A percentile compares a stretch with the other conserved stretches of the same genome.
Conservation (phyloP, 768 basidiomycete genomes). For the Lyophyllum decastes region DNA sequence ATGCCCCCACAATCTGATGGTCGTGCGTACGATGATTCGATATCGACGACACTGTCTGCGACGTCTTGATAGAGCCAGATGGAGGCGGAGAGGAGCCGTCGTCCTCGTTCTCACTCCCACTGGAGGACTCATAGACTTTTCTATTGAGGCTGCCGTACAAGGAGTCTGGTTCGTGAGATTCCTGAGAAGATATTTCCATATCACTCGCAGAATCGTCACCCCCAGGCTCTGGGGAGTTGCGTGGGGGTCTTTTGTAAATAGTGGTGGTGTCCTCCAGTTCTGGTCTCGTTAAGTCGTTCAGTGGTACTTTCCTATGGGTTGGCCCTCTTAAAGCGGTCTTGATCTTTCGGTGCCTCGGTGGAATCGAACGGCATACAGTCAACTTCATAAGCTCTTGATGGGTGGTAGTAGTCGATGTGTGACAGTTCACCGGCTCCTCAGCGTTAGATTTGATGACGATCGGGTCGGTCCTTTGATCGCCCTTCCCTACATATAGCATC, state of each 20-base stretch:
- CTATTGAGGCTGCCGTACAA: constrained; percentile 7
- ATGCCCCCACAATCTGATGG: background rate
- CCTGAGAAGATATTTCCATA: background rate
- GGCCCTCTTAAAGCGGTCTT: background rate
- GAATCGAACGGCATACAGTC: background rate
- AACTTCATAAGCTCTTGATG: background rate
- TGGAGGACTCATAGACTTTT: constrained; percentile 8
- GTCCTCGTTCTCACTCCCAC: background rate
- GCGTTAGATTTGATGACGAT: background rate
- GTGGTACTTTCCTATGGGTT: background rate
- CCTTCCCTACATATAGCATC: background rate
- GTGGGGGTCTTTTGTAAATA: no score
- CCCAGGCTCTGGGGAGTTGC: background rate
- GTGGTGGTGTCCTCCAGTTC: background rate
- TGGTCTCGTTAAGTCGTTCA: background rate
- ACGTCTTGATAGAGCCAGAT: background rate
- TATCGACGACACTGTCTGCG: background rate
- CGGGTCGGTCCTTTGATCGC: background rate
- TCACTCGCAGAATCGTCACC: background rate
- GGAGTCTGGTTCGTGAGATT: background rate
- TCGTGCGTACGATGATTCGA: background rate
- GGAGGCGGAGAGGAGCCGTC: background rate
- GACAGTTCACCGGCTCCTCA: background rate
- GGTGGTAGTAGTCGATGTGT: background rate
- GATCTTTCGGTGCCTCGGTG: background rate